Conservation (phyloP, 2,329 filamentous ascomycete species). For the Epichloe hybrida region DNA sequence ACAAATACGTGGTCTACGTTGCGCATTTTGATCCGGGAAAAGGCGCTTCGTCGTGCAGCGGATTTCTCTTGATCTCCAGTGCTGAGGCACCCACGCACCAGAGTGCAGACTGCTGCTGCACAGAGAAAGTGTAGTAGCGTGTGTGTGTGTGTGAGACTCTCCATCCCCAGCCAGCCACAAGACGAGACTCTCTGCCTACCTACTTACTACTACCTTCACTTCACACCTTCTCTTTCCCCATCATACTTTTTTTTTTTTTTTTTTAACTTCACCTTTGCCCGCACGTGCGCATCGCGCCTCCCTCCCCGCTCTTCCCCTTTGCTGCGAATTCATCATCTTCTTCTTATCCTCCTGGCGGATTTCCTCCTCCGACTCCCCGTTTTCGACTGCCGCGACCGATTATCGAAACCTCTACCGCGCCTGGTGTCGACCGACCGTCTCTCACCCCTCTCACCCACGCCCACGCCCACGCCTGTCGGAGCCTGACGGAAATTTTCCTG, state of each 20-base stretch:
- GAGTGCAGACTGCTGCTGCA: background rate
- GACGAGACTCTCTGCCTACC: slow-evolving; percentile 3
- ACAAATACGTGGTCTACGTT: background rate
- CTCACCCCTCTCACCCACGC: slow-evolving; percentile 11
- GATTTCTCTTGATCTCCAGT: background rate
- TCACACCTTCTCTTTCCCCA: too few species aligned
- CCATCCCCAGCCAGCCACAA: slow-evolving; percentile 8
- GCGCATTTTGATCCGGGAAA: background rate
- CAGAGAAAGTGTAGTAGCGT: background rate
- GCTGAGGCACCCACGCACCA: slow-evolving; percentile 5
- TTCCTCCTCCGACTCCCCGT: background rate
- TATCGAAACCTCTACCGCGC: slow-evolving; percentile 6
- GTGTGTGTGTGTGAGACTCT: background rate
- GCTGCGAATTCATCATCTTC: background rate
- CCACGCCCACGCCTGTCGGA: slow-evolving; percentile 15
- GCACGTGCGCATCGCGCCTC: background rate
- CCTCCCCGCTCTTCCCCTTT: too few species aligned
- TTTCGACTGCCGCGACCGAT: slow-evolving; percentile 6
- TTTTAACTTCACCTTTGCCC: too few species aligned
- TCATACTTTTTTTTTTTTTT: too few species aligned
- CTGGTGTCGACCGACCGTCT: slow-evolving; percentile 4
- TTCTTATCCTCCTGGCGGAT: background rate
- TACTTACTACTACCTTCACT: too few species aligned
- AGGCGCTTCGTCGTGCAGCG: background rate
- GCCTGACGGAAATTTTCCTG: slow-evolving; percentile 14